Conservation (phyloP, 228 moss, liverwort and hornwort species). For the Sphagnum fallax region DNA sequence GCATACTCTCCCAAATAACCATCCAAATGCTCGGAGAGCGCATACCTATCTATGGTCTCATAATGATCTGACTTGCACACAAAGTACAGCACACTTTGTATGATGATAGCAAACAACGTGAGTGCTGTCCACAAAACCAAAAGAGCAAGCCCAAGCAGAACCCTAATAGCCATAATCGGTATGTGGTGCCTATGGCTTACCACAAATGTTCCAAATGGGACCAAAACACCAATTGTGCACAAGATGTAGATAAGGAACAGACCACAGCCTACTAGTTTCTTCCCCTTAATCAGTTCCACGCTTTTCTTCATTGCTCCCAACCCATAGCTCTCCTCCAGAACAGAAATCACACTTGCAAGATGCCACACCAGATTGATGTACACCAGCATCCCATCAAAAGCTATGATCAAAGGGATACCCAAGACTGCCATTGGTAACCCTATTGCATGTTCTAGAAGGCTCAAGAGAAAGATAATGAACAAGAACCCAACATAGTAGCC, state of each 20-base stretch:
- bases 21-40: slow-evolving; percentile 82
- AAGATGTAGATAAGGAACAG: slow-evolving; percentile 45
- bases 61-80: slow-evolving; percentile 88
- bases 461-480: slow-evolving; percentile 23
- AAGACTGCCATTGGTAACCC: slow-evolving; percentile 23
- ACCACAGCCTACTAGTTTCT: slow-evolving; percentile 35
- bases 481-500: slow-evolving; percentile 56
- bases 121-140: slow-evolving; percentile 62
- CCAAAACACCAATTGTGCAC: slow-evolving; percentile 34
- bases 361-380: slow-evolving; percentile 80
- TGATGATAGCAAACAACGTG: slow-evolving; percentile 61
- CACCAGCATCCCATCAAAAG: slow-evolving; percentile 33
- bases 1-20: slow-evolving; percentile 88
- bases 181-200: slow-evolving; percentile 29
- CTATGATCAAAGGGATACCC: slow-evolving; percentile 10
- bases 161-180: slow-evolving; percentile 41
- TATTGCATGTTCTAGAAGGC: slow-evolving; percentile 20
- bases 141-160: slow-evolving; percentile 34
- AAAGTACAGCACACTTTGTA: slow-evolving; percentile 85
- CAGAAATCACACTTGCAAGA: slow-evolving; percentile 77
- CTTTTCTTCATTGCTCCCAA: slow-evolving; percentile 80
- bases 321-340: slow-evolving; percentile 78
- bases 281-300: slow-evolving; percentile 74
- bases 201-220: slow-evolving; percentile 31
- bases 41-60: slow-evolving; percentile 89